Percentiles rank a stretch among this genome's conserved stretches.
These are phyloP conservation scores for Evernia prunastri DNA, from an alignment of 495 filamentous ascomycete genomes.

Conservation along the genomic window DNA sequence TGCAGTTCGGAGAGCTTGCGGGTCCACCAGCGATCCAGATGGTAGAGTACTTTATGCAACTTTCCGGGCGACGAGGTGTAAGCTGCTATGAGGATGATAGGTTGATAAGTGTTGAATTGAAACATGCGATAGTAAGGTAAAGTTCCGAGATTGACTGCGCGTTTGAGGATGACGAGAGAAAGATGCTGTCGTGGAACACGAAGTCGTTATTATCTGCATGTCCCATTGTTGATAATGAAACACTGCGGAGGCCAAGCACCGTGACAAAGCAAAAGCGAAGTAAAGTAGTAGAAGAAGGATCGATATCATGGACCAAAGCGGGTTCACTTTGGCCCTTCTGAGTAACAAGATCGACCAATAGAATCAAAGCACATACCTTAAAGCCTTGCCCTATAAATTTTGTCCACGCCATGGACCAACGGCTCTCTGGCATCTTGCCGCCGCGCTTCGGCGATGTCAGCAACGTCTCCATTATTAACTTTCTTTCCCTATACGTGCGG, in stretches of 20 bases:
- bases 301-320: not conserved
- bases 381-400: not conserved
- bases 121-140: constrained; percentile 11
- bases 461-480: not conserved
- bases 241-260: not conserved
- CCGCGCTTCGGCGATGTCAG: not conserved
- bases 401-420: not conserved
- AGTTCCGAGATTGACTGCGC: constrained; percentile 3
- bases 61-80: not conserved
- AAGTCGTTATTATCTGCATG: not conserved
- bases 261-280: not conserved
- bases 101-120: constrained; percentile 7
- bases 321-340: not conserved
- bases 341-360: not conserved
- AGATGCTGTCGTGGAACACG: not conserved
- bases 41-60: constrained; percentile 1
- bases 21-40: constrained; percentile 26
- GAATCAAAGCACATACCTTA: not conserved
- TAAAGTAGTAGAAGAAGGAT: not conserved
- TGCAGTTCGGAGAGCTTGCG: constrained; percentile 31
- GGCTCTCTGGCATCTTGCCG: not conserved
- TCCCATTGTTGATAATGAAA: not conserved
- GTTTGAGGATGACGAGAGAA: not conserved
- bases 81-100: constrained; percentile 4
- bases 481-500: not conserved